Evolutionary conservation across 768 basidiomycete genomes (phyloP).

Genomic region (Holtermannia corniformis): DNA sequence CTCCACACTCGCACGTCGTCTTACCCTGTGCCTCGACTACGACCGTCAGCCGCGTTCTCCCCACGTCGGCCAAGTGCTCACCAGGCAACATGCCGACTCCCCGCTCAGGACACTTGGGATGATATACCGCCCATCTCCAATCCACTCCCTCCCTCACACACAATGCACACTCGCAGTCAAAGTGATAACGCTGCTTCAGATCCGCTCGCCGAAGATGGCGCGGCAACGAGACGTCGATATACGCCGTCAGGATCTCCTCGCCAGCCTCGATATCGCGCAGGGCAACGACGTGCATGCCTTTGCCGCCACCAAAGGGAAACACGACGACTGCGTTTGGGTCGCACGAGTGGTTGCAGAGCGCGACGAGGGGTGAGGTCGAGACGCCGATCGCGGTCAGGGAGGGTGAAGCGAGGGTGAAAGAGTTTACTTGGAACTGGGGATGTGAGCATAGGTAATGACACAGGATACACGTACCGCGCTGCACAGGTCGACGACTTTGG

Average conservation of each 20-base stretch:
- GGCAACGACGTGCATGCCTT: constrained; percentile 58
- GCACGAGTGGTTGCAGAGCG: constrained; percentile 66
- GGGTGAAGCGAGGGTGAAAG: constrained; percentile 73
- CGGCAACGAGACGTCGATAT: constrained; percentile 75
- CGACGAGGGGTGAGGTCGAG: constrained; percentile 67
- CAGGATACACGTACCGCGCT: constrained; percentile 28
- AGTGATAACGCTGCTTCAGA: constrained; percentile 66
- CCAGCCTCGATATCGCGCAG: constrained; percentile 54
- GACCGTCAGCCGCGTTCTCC: not conserved
- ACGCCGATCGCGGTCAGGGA: constrained; percentile 72
- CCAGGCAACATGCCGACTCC: constrained; percentile 15
- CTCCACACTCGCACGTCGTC: not conserved
- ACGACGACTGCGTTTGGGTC: constrained; percentile 71
- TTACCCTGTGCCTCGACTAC: not conserved
- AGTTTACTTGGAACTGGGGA: constrained; percentile 75
- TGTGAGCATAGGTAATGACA: not conserved
- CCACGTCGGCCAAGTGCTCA: constrained; percentile 7
- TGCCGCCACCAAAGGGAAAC: constrained; percentile 55
- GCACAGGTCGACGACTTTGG: constrained; percentile 31
- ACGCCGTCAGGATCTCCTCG: constrained; percentile 74
- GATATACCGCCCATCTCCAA: constrained; percentile 55
- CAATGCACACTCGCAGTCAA: constrained; percentile 59
- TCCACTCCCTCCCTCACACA: constrained; percentile 51
- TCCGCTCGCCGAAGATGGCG: constrained; percentile 48
- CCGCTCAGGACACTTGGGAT: constrained; percentile 8